phyloP scores from a whole-genome alignment of 176 grass and related monocot species.

The Phoenix dactylifera region DNA sequence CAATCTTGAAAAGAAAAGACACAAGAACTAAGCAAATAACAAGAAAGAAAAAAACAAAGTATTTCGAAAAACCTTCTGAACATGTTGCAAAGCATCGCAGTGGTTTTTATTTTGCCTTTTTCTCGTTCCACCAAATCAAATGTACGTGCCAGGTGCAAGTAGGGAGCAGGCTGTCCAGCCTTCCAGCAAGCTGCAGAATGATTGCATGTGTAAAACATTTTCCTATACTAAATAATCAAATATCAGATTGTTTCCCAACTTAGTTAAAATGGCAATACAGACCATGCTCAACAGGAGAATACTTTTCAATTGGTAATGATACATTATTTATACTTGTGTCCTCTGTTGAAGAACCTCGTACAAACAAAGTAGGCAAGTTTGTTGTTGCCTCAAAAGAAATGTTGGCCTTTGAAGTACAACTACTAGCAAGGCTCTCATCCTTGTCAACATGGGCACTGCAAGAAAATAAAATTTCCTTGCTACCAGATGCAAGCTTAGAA shows the following conservation, averaged over 20 bases:
- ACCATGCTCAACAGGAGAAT: conserved; percentile 74
- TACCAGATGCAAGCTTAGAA: conserved; percentile 18
- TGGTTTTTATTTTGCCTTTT: conserved; percentile 92
- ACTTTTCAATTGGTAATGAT: conserved; percentile 77
- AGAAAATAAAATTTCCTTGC: conserved; percentile 14
- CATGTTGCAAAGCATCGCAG: conserved; percentile 85
- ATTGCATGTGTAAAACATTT: conserved; percentile 28
- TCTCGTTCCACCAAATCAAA: conserved; percentile 88
- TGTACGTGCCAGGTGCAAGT: conserved; percentile 85
- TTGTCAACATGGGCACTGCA: conserved; percentile 20
- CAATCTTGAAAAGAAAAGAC: conserved; percentile 14
- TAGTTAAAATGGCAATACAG: conserved; percentile 30
- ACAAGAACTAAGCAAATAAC: conserved; percentile 13
- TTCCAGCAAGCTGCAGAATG: conserved; percentile 94
- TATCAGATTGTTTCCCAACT: background rate
- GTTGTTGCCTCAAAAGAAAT: conserved; percentile 30
- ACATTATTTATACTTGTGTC: conserved; percentile 35
- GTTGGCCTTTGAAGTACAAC: conserved; percentile 11
- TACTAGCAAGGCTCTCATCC: conserved; percentile 17
- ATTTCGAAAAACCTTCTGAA: conserved; percentile 51
- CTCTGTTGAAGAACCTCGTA: conserved; percentile 40
- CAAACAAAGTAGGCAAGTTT: conserved; percentile 46
- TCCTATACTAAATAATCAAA: conserved; percentile 16
- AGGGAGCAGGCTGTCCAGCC: conserved; percentile 76
- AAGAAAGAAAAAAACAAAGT: background rate